phyloP scores from a whole-genome alignment of 2,329 filamentous ascomycete genomes.

The Drechslerella stenobrocha region DNA sequence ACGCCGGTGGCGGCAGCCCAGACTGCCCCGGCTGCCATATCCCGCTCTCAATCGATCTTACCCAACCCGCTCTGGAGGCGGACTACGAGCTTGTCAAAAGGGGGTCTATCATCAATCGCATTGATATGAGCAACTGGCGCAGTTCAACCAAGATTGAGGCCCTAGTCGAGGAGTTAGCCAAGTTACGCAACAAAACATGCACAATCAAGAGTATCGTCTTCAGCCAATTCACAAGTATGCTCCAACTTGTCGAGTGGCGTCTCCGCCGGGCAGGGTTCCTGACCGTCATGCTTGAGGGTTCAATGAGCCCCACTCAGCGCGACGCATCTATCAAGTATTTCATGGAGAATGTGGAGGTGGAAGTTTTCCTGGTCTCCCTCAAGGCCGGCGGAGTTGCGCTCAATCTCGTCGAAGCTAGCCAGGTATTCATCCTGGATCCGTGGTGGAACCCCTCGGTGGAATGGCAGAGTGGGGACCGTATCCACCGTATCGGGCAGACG shows the following conservation, averaged over 20 bases:
- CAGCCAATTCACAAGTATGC: constrained; percentile 75
- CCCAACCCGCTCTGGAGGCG: constrained; percentile 93
- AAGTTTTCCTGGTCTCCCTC: constrained; percentile 92
- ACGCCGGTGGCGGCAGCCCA: constrained; percentile 66
- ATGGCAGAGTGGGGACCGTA: constrained; percentile 94
- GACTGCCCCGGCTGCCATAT: constrained; percentile 94
- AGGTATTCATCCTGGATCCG: constrained; percentile 95
- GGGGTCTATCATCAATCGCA: constrained; percentile 95
- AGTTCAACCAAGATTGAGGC: constrained; percentile 98
- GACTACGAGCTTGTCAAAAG: constrained; percentile 86
- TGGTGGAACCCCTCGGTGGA: constrained; percentile 99
- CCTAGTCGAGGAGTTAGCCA: constrained; percentile 89
- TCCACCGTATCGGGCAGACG: constrained; percentile 92
- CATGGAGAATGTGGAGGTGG: constrained; percentile 91
- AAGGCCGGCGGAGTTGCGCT: constrained; percentile 95
- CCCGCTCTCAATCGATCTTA: constrained; percentile 82
- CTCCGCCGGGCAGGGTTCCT: constrained; percentile 76
- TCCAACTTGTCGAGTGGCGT: constrained; percentile 56
- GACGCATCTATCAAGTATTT: constrained; percentile 70
- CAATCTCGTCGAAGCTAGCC: constrained; percentile 90
- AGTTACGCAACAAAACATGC: constrained; percentile 85
- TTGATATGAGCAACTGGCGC: constrained; percentile 98
- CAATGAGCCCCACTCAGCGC: constrained; percentile 91
- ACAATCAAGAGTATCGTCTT: constrained; percentile 80
- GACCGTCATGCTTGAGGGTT: constrained; percentile 96